Base-by-base conservation (phyloP, 805 yeast genomes). In the Hanseniaspora taiwanica region DNA sequence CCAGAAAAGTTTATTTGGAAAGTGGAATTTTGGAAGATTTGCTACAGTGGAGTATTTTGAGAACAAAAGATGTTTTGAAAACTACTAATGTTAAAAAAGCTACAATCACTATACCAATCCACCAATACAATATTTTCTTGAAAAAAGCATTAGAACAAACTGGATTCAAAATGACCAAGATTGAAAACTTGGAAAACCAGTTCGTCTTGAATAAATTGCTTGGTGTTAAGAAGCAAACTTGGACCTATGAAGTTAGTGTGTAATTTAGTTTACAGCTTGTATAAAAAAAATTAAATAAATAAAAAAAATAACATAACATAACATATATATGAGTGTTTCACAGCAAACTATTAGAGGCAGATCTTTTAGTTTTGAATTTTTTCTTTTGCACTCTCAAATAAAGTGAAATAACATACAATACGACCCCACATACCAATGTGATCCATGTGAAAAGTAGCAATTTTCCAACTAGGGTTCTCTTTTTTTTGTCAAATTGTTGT, bases 11-110 rank as follows among this genome's bases (percentile, higher is more conserved):
- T 1, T 81, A 81, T 54, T 56, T 70, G 19, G 68, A 66, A 44
- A 73, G 79, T 8, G 85, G 81, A 19, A 69, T 82, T 39, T 66
- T 79, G 14, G 66, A 68, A 34, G 81, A 81, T 48, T 62, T 82
- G 43, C 47, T 81, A 21, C 76, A 69, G 34, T 77, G 81, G 80
- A 71, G 78, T 5, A 60, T 69, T 45, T 46, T 59, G 17, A 69
- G 76, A 52, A 63, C 75, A 13, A 60, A 64, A 37, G 54, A 46
- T 17, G 43, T 59, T 25, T 57, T 69, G 27, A 64, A 65, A 46
- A 18, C 23, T 33, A 52, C 56, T 10, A 51, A 51, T 17, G 54
- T 58, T 16, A 58, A 60, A 20, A 42, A 14, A 61, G 68, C 9
- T 72, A 69, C 46, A 69, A 76, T 1, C 71, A 76, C 44, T 82